Percentiles rank a stretch among this genome's conserved stretches.
Conservation (phyloP, 164 flowering plant species). For the Akebia trifoliata region DNA sequence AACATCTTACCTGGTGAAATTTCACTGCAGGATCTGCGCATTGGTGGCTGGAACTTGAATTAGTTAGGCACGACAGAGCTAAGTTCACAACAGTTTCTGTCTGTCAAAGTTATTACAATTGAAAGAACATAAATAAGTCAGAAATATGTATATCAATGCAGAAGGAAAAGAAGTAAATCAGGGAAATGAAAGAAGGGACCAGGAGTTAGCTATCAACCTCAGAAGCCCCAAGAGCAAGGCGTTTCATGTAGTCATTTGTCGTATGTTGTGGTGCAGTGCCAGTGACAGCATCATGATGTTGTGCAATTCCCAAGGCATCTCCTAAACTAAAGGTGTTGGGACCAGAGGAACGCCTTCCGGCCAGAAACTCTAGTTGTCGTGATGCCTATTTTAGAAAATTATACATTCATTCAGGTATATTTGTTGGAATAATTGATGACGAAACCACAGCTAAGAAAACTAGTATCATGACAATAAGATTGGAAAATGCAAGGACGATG, state of each 20-base stretch:
- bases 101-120: too few species aligned
- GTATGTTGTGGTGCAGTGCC: slow-evolving; percentile 92
- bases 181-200: background rate
- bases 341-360: slow-evolving; percentile 51
- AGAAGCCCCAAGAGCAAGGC: slow-evolving; percentile 68
- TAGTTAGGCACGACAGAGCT: slow-evolving; percentile 57
- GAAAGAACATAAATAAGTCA: slow-evolving; percentile 3
- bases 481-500: background rate
- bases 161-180: background rate
- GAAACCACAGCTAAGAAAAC: too few species aligned
- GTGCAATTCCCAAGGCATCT: slow-evolving; percentile 83
- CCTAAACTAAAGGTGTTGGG: slow-evolving; percentile 56
- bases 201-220: slow-evolving; percentile 42
- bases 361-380: slow-evolving; percentile 74
- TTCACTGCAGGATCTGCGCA: slow-evolving; percentile 27
- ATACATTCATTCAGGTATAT: slow-evolving; percentile 5
- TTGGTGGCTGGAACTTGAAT: slow-evolving; percentile 29
- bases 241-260: slow-evolving; percentile 80
- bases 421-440: background rate
- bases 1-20: slow-evolving; percentile 55
- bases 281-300: slow-evolving; percentile 88
- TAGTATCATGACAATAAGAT: too few species aligned
- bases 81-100: slow-evolving; percentile 52
- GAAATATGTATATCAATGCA: background rate
- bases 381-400: slow-evolving; percentile 59